phyloP scores from a whole-genome alignment of 495 filamentous ascomycete species.

The Saxophila tyrrhenica region DNA sequence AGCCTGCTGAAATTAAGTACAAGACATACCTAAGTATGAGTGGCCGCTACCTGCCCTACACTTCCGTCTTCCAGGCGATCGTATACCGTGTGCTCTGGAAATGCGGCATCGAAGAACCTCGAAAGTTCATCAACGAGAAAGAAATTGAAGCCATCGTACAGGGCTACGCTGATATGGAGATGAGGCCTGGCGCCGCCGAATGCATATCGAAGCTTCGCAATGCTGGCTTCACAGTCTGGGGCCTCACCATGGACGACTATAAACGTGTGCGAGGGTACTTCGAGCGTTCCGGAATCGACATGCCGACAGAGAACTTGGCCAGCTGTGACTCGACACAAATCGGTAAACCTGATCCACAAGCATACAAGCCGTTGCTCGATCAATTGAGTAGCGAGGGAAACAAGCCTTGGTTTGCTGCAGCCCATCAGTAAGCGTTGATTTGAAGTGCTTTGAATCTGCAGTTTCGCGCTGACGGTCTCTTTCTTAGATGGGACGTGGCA shows the following conservation, averaged over 20 bases:
- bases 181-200: background rate
- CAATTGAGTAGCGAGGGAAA: background rate
- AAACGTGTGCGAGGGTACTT: background rate
- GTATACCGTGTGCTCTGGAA: background rate
- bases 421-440: background rate
- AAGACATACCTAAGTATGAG: background rate
- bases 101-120: background rate
- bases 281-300: background rate
- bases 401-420: background rate
- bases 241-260: background rate
- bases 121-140: background rate
- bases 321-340: background rate
- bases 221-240: slow-evolving; percentile 1
- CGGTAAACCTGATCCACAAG: background rate
- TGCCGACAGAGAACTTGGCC: background rate
- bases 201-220: background rate
- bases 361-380: background rate
- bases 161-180: background rate
- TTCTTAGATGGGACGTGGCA: background rate
- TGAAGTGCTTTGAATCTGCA: background rate
- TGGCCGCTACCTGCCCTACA: background rate
- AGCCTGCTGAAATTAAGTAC: background rate
- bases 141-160: background rate
- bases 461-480: background rate
- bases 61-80: background rate